Conservation (phyloP, 257 asterid genomes). For the Solanum appendiculatum region DNA sequence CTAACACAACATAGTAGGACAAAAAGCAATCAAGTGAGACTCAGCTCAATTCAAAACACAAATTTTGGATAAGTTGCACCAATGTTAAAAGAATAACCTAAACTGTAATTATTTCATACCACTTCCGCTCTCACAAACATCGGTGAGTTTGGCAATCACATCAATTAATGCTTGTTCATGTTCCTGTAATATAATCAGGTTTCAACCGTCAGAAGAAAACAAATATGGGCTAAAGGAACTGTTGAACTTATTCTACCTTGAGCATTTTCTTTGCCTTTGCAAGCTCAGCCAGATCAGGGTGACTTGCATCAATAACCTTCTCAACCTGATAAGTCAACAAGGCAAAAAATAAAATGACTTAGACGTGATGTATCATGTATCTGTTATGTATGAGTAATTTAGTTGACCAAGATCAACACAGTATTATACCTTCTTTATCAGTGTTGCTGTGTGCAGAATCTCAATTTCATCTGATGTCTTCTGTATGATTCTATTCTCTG, state of each 20-base stretch:
- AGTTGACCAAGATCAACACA: background rate
- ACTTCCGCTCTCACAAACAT: conserved; percentile 50
- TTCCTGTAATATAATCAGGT: conserved; percentile 46
- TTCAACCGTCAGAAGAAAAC: background rate
- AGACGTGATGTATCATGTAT: background rate
- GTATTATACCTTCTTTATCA: conserved; percentile 62
- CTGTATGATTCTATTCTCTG: conserved; percentile 37
- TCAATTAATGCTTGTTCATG: conserved; percentile 74
- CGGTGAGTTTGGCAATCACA: conserved; percentile 77
- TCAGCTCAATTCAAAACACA: background rate
- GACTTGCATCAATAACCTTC: conserved; percentile 75
- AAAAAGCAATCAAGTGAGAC: background rate
- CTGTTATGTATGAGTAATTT: background rate
- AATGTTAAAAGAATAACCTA: background rate
- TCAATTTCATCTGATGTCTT: conserved; percentile 55
- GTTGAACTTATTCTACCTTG: conserved; percentile 33
- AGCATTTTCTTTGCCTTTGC: conserved; percentile 91
- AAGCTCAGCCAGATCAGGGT: conserved; percentile 65
- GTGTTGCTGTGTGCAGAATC: conserved; percentile 77
- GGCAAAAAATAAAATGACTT: background rate
- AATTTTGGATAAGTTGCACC: background rate
- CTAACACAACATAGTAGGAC: background rate
- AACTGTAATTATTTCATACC: conserved; percentile 27
- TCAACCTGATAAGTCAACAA: conserved; percentile 53
- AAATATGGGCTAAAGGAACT: background rate